Percentiles rank a stretch among this genome's conserved stretches.
Conservation (phyloP, 805 yeast genomes). For the Teunomyces funiuensis region DNA sequence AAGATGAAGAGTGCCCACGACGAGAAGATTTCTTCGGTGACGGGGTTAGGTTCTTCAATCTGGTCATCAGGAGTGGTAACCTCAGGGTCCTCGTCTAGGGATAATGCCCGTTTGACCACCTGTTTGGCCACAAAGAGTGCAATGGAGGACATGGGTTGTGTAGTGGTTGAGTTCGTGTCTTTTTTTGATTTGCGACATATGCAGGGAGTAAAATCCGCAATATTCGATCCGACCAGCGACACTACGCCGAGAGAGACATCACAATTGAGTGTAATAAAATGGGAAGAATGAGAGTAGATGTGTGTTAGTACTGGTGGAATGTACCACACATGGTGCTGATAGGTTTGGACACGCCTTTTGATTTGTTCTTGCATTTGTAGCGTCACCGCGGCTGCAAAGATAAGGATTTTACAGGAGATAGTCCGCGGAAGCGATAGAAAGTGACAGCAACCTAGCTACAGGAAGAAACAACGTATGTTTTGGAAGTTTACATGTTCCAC, state of each 20-base stretch:
- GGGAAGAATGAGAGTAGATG: too few relatives aligned
- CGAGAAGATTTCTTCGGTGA: constrained; percentile 90
- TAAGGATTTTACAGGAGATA: neutral
- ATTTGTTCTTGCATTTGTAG: too few relatives aligned
- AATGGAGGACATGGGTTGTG: constrained; percentile 24
- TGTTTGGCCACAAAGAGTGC: constrained; percentile 24
- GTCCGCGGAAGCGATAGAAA: too few relatives aligned
- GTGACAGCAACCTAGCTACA: too few relatives aligned
- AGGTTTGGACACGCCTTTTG: too few relatives aligned
- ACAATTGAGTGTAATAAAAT: too few relatives aligned
- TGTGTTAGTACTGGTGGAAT: too few relatives aligned
- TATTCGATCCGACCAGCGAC: too few relatives aligned
- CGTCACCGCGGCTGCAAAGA: neutral
- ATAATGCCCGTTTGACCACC: constrained; percentile 33
- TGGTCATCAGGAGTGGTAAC: constrained; percentile 48
- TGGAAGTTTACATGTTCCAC: too few relatives aligned
- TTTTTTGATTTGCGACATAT: neutral
- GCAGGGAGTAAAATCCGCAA: constrained; percentile 8
- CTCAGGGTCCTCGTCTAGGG: constrained; percentile 43
- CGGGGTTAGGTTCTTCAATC: constrained; percentile 73
- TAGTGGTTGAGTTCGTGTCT: constrained; percentile 6
- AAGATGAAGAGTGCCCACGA: constrained; percentile 96
- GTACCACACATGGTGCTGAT: too few relatives aligned
- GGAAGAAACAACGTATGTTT: too few relatives aligned
- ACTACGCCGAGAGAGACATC: too few relatives aligned